phyloP scores from a whole-genome alignment of 371 early-diverging fungal genomes.

The Zopfochytrium polystomum region DNA sequence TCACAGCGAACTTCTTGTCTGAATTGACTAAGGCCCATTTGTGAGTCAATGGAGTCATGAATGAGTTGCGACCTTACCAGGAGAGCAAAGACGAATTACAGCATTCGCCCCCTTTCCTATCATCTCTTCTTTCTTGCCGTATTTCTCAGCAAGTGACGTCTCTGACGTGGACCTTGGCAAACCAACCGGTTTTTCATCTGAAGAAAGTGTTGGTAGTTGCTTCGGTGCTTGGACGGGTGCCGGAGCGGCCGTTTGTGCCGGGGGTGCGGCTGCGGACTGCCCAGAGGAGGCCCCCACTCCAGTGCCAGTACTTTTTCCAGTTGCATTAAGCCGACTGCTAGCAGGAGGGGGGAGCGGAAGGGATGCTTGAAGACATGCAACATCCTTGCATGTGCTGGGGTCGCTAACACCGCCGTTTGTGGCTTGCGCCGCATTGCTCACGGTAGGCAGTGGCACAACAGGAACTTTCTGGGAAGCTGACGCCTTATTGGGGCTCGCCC shows the following conservation, averaged over 20 bases:
- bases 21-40: conserved; percentile 19
- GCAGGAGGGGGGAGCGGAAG: too few species aligned
- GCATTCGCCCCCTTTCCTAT: conserved; percentile 90
- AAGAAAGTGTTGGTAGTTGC: neutral
- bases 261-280: neutral
- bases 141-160: conserved; percentile 43
- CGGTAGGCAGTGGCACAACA: neutral
- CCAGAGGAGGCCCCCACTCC: neutral
- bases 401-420: too few species aligned
- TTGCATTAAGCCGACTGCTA: too few species aligned
- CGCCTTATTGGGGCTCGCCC: neutral
- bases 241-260: neutral
- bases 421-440: too few species aligned
- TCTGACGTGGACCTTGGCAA: conserved; percentile 33
- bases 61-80: conserved; percentile 10
- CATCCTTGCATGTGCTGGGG: too few species aligned
- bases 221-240: neutral
- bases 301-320: neutral
- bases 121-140: conserved; percentile 34
- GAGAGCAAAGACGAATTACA: conserved; percentile 80
- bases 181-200: neutral
- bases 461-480: conserved; percentile 1
- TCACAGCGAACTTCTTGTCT: conserved; percentile 82
- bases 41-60: too few species aligned
- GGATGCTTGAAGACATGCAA: too few species aligned